Conservation (phyloP, 2,329 filamentous ascomycete genomes). For the Stagonosporopsis tanaceti region DNA sequence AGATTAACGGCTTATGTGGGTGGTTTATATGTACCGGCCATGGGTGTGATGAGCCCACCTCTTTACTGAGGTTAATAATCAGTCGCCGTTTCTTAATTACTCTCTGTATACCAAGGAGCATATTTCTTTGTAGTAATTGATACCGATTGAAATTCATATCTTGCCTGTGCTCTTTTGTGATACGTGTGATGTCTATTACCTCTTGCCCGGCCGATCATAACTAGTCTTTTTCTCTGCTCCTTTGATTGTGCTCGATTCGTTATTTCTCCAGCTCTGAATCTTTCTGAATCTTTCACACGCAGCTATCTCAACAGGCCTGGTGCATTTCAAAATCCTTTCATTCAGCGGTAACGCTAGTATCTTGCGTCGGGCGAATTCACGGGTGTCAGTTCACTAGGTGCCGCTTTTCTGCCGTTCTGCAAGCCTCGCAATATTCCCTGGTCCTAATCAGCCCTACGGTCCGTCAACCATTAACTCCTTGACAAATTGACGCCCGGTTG, state of each 20-base stretch:
- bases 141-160: conserved; percentile 21
- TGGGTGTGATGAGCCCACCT: conserved; percentile 37
- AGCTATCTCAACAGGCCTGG: neutral
- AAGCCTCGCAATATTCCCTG: conserved; percentile 2
- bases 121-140: conserved; percentile 42
- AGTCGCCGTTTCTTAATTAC: conserved; percentile 40
- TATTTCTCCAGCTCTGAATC: neutral
- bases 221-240: neutral
- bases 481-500: conserved; percentile 2
- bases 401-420: conserved; percentile 7
- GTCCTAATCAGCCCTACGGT: conserved; percentile 6
- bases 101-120: conserved; percentile 42
- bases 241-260: neutral
- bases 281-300: neutral
- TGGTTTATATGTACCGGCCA: conserved; percentile 34
- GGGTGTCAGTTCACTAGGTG: conserved; percentile 7
- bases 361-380: conserved; percentile 17
- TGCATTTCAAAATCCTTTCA: neutral
- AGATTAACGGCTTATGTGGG: conserved; percentile 35
- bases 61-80: conserved; percentile 37
- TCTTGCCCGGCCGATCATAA: too few species aligned
- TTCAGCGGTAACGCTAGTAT: neutral
- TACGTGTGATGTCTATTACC: neutral
- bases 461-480: neutral
- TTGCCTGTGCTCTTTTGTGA: neutral